Base-by-base conservation (phyloP, 805 yeast genomes). In the Candida corydali region DNA sequence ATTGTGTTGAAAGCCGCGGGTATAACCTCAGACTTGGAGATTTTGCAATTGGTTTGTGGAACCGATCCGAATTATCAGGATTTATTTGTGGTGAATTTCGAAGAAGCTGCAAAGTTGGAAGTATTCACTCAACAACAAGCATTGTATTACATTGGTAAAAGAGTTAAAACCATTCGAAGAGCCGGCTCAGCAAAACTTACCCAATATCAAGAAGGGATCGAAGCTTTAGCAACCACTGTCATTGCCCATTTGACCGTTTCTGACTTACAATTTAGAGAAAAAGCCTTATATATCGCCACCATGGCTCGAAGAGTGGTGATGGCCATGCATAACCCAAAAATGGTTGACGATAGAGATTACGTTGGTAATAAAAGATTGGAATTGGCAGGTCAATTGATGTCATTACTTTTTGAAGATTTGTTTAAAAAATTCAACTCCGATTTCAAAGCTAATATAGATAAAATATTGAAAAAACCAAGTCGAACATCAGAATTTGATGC, bases 341-440 rank as follows among this genome's bases (percentile, higher is more conserved):
- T 87, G 82, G 95, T 93, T n/a, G 98, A 93, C 54, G 98, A 93
- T 62, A 80, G 98, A 63, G 98, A 93, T 67, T 93, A 93, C 55
- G 98, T 93, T 30, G 98, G 98, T 70, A 91, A 91, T 65, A 93
- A 93, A 61, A 84, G 98, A 64, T 71, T 93, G 46, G 98, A 93
- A 65, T 70, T 93, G 55, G 98, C 98, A 0, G 98, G 98, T 40
- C 98, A 93, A 63, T 73, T 93, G 56, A 86, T 93, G 86, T 87
- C 98, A 5, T 69, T 93, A 46, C 65, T 93, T 43, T 93, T 93
- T 59, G 98, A 93, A 67, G 98, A 93, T 76, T 75, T 93, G 63
- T 93, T 93, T 73, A 93, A 93, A 57, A 93, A 93, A 54, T 93
- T 93, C 68, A 93, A 93, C 65, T 75, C 82, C 35, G 98, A 93